phyloP scores from a whole-genome alignment of 2,329 filamentous ascomycete species.

The Diaporthe sp. region DNA sequence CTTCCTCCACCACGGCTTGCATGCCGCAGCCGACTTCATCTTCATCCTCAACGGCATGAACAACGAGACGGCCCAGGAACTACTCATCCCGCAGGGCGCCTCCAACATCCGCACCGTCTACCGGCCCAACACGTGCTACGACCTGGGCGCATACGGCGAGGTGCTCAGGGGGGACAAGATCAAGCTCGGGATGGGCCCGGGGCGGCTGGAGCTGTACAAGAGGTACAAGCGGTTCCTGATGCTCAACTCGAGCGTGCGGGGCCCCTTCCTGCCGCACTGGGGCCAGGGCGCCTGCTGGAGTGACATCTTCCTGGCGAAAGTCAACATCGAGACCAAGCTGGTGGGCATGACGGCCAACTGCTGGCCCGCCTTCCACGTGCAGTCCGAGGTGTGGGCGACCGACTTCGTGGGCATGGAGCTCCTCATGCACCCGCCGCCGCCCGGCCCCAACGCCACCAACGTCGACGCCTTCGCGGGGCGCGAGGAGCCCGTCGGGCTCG shows the following conservation, averaged over 20 bases:
- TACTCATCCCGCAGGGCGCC: conserved; percentile 47
- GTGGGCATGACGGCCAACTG: conserved; percentile 56
- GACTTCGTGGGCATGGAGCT: conserved; percentile 54
- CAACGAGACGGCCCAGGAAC: conserved; percentile 42
- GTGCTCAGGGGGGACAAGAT: conserved; percentile 46
- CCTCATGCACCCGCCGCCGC: conserved; percentile 50
- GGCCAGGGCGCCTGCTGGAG: conserved; percentile 53
- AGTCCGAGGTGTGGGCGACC: conserved; percentile 57
- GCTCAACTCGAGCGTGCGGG: conserved; percentile 53
- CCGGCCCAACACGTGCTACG: conserved; percentile 53
- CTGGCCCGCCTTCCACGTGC: conserved; percentile 52
- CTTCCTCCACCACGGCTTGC: conserved; percentile 55
- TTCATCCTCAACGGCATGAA: conserved; percentile 56
- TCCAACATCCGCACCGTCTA: conserved; percentile 52
- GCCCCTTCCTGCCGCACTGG: conserved; percentile 55
- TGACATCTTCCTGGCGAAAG: conserved; percentile 50
- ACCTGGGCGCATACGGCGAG: conserved; percentile 54
- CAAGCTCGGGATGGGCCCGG: conserved; percentile 36
- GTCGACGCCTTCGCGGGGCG: conserved; percentile 46
- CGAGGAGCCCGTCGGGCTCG: conserved; percentile 48
- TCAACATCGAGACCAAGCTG: conserved; percentile 50
- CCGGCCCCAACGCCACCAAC: conserved; percentile 39
- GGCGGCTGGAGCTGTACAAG: conserved; percentile 49
- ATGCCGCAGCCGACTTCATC: conserved; percentile 55
- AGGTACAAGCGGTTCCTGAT: conserved; percentile 54